Base-by-base conservation (phyloP, 148 eudicot genomes). In the Rhododendron griersonianum region DNA sequence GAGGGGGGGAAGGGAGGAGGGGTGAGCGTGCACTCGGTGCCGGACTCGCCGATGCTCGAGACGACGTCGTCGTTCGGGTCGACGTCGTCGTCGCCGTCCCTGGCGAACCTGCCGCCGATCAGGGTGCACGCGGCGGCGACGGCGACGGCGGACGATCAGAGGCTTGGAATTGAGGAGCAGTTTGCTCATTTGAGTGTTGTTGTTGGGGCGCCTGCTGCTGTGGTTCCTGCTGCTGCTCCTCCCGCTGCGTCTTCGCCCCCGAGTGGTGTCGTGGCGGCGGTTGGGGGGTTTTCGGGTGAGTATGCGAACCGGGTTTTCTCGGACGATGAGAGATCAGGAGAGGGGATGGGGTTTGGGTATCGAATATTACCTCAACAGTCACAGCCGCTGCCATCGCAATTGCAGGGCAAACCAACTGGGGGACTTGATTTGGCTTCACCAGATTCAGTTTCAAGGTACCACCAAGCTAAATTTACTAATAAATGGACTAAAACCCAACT, bases 391-490 rank as follows among this genome's bases (percentile, higher is more conserved):
- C 44, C 84, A 18, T 39, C 44, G 37, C 83, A 73, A n/a, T 55
- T 55, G 23, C 88, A 74, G 48, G 39, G 30, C 14, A 80, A 87
- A 88, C 89, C 84, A 65, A 76, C 83, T 77, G 86, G 85, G 69
- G 88, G 85, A 61, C 18, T 85, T 65, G 99, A 96, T 83, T 86
- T 92, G 92, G 88, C 90, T 61, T 95, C 99, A 18, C 96, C 98
- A 55, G 97, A 92, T 88, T 96, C 98, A 30, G 92, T 95, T 84
- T 95, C 98, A 37, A 96, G 99, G 99, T 95, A 92, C 55, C 61
- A 16, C 19, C 16, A 16, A 3, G 61, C 61, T 55, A 55, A 55
- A 55, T 55, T 55, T 55, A 41, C 45, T 41, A 16, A 16, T 16
- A 55, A 5, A 55, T 18, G 61, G 16, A 55, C 21, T 55, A 18